Evolutionary conservation across 257 asterid species (phyloP), one percentile per base, ranked within the genome.

Genomic region (Penstemon barbatus): DNA sequence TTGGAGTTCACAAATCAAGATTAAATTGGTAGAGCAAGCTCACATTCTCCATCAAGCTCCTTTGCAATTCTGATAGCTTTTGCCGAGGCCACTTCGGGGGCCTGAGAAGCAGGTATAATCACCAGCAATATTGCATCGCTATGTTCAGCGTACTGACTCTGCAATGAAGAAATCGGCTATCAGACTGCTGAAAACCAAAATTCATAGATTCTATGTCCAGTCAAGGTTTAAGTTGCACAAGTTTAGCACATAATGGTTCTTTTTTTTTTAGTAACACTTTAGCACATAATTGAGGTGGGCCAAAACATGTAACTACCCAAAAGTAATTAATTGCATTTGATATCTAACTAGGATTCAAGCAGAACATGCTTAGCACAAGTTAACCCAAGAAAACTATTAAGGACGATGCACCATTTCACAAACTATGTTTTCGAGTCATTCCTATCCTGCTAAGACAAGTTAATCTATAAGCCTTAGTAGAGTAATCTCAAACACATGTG

Each of bases 11-110:
- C 18, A 58, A 72, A 76, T 65, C 69, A 62, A 61, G 63, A 69
- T 6, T 67, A 71, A 71, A 66, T 51, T 39, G 44, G 41, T 61
- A 46, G 37, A n/a, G 70, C 63, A 73, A 71, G 82, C 98, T 53
- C 68, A 93, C 99, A 84, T 83, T 93, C 97, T 75, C 96, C 92
- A 79, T 93, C 99, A 80, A 83, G 90, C 75, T 93, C 99, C 81
- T 88, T 93, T 1, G 97, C 99, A 57, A 90, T 86, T 79, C 99
- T 86, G 66, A 93, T 72, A 63, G 97, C 97, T 86, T 93, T 93
- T 59, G 89, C 84, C 66, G 97, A 82, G 64, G 94, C 92, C 70
- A 93, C 95, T 83, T 93, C 99, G 13, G 92, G 96, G 56, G 95
- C 99, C 85, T 87, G 97, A 63, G 90, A 71, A 53, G 99, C 99